Evolutionary conservation across 805 yeast species (phyloP).

Genomic region (Ascoidea asiatica): DNA sequence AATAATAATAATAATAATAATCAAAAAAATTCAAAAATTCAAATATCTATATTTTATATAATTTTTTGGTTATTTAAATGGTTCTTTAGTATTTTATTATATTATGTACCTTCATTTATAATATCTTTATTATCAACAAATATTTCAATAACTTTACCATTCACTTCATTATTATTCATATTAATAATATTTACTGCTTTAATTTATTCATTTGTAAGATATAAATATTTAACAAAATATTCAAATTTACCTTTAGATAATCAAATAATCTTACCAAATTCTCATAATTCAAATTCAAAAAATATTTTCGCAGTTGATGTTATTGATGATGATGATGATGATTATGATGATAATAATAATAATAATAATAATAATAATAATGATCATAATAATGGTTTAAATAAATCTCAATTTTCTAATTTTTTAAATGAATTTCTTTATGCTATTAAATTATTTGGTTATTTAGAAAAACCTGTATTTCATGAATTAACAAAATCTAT

Average conservation of each 20-base stretch:
- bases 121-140: conserved; percentile 25
- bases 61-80: neutral
- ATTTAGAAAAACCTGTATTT: conserved; percentile 78
- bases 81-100: neutral
- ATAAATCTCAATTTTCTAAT: conserved; percentile 36
- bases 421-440: conserved; percentile 81
- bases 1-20: too few species aligned
- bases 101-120: conserved; percentile 16
- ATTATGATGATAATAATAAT: too few species aligned
- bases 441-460: conserved; percentile 90
- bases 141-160: conserved; percentile 36
- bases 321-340: conserved; percentile 13
- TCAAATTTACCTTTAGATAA: conserved; percentile 38
- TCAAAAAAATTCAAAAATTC: too few species aligned
- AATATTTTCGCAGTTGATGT: conserved; percentile 31
- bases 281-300: too few species aligned
- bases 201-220: conserved; percentile 38
- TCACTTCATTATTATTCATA: conserved; percentile 29
- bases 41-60: too few species aligned
- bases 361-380: too few species aligned
- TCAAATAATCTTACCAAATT: conserved; percentile 29
- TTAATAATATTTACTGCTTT: conserved; percentile 19
- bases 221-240: conserved; percentile 49
- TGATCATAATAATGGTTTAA: conserved; percentile 14
- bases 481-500: conserved; percentile 85